A percentile compares a stretch with the other conserved stretches of the same genome.
phyloP scores from a whole-genome alignment of 2,329 filamentous ascomycete genomes.

The Beauveria varroae region DNA sequence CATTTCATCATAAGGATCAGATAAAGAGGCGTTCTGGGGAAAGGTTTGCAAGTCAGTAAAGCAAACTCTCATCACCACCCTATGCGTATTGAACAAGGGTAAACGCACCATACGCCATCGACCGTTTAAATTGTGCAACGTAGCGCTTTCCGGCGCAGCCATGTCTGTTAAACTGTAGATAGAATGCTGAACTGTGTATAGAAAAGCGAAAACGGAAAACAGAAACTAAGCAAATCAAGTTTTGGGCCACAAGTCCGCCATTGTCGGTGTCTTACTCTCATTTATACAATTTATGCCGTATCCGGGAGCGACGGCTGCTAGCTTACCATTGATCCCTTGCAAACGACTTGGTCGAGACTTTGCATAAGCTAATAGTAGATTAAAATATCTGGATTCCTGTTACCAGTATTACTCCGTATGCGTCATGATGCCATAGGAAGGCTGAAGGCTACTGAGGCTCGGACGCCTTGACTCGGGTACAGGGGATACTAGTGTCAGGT shows the following conservation, averaged over 20 bases:
- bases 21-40: neutral
- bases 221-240: neutral
- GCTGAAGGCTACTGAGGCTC: neutral
- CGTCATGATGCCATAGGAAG: too few species aligned
- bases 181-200: neutral
- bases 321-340: too few species aligned
- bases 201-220: neutral
- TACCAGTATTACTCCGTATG: too few species aligned
- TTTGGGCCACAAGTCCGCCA: neutral
- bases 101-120: neutral
- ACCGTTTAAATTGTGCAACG: neutral
- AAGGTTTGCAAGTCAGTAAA: neutral
- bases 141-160: neutral
- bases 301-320: too few species aligned
- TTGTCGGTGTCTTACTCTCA: neutral
- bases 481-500: neutral
- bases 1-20: constrained; percentile 3
- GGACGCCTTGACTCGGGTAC: neutral
- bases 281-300: neutral
- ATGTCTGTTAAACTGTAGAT: neutral
- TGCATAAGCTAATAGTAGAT: neutral
- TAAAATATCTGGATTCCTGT: neutral
- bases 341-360: neutral
- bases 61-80: too few species aligned
- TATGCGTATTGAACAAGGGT: too few species aligned